Evolutionary conservation across 768 basidiomycete species (phyloP), one percentile per base, ranked within the genome.

Genomic region (Rhodotorula paludigena): DNA sequence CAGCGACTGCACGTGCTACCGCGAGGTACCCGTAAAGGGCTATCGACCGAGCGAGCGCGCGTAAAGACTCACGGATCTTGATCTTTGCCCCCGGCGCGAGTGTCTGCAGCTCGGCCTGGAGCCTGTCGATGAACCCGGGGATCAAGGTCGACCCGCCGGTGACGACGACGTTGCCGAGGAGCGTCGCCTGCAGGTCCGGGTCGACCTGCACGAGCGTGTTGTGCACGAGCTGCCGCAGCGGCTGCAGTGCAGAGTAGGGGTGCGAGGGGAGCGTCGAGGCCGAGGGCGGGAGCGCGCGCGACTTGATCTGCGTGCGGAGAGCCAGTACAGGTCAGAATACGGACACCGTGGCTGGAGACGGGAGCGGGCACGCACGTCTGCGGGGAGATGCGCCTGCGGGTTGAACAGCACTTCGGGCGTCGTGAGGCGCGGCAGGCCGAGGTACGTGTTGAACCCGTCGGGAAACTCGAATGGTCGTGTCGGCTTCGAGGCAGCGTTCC

Each of bases 121-220:
- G 81, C 25, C 96, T 84, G 74, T 98, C 92, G 35, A 84, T 83
- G 68, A 98, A 85, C 28, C 96, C 96, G 41, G 87, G 80, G 66
- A 94, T 87, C 51, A 91, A 80, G 64, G 88, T 90, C 44, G 92
- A 89, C 16, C 93, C 94, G 14, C 96, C 96, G n/a, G 91, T 89
- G 53, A 98, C 84, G 55, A 99, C 93, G 58, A 99, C 87, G 75
- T 98, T 97, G 68, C 88, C 85, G 76, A 94, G 84, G 35, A 99
- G 85, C 28, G 89, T 87, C 66, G 90, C 88, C 36, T 93, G 88
- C 63, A 97, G 80, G 77, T 99, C 96, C 0, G 89, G 86, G 74
- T 99, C 96, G 78, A 89, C 91, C 16, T 89, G 84, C 66, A 86
- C 84, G 64, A 98, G 83, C 0, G 90, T 85, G 65, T 87, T 85